A percentile compares a stretch with the other conserved stretches of the same genome.
phyloP scores from a whole-genome alignment of 2,329 filamentous ascomycete species.

The Metarhizium humberi region DNA sequence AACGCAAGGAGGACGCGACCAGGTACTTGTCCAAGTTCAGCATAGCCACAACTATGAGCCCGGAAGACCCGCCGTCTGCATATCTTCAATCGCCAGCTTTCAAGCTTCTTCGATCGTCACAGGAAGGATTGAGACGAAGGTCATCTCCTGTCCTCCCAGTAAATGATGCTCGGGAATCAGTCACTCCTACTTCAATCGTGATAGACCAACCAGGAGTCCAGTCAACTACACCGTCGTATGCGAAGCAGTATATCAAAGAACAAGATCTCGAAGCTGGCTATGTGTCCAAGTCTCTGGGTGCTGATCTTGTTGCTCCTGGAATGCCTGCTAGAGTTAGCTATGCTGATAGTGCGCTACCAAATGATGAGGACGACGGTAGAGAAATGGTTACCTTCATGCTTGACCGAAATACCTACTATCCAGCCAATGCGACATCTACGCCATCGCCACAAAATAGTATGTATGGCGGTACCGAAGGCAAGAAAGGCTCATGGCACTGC shows the following conservation, averaged over 20 bases:
- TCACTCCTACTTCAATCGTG: neutral
- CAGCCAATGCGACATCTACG: slow-evolving; percentile 1
- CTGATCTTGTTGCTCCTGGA: neutral
- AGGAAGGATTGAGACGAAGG: slow-evolving; percentile 28
- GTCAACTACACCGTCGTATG: neutral
- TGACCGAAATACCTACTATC: slow-evolving; percentile 20
- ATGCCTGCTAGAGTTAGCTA: neutral
- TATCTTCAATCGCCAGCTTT: slow-evolving; percentile 3
- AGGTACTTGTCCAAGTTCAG: slow-evolving; percentile 21
- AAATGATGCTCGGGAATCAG: neutral
- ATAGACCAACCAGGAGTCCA: neutral
- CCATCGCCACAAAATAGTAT: slow-evolving; percentile 4
- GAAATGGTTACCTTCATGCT: slow-evolving; percentile 36
- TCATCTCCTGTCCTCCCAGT: slow-evolving; percentile 42
- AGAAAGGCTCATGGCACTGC: slow-evolving; percentile 36
- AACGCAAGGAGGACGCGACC: neutral
- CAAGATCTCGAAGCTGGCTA: neutral
- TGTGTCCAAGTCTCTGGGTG: neutral
- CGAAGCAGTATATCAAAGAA: neutral
- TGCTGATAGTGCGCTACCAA: slow-evolving; percentile 1
- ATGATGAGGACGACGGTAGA: slow-evolving; percentile 17
- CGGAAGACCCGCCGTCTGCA: slow-evolving; percentile 7
- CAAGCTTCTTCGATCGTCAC: slow-evolving; percentile 5
- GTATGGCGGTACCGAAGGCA: slow-evolving; percentile 8
- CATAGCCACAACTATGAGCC: slow-evolving; percentile 15